Evolutionary conservation across 2,329 filamentous ascomycete species (phyloP), one percentile per base, ranked within the genome.

Genomic region (Colletotrichum lini): DNA sequence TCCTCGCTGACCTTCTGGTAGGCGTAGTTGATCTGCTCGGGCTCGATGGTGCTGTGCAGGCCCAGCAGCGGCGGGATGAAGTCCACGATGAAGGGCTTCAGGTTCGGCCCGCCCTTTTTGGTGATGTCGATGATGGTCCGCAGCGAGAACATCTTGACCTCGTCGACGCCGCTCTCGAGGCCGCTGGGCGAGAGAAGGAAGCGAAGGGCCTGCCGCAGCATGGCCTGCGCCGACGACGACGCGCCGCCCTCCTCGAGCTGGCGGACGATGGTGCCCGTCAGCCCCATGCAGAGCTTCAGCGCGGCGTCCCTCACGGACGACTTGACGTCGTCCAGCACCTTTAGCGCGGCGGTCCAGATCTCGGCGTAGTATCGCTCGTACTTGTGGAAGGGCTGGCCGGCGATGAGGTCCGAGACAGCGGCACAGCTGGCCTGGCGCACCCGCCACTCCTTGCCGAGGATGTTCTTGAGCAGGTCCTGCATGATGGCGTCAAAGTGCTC

Each of bases 241-340:
- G 89, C 87, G 65, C 92, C 91, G 47, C 93, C 93, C 54, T 94
- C 91, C 79, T 98, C 94, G 2, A 98, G 88, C 71, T 95, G 93
- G 38, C 95, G 91, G 4, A 97, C 94, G 16, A 98, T 88, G 18
- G 94, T 93, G 63, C 94, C 95, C 1, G 95, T 97, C 45, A 99
- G 86, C 0, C 91, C 90, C 79, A 95, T 92, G 77, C 95, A 97
- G 5, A 99, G 87, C 71, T 91, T 91, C 56, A 95, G 87, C 1
- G 96, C 96, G 1, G 95, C 93, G 45, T 89, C 87, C 62, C 96
- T 89, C 5, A 99, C 96, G 1, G 93, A 95, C 9, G 92, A 93
- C 80, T 99, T 99, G 80, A 98, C 97, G 80, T 99, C 96, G 80
- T 99, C 96, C 7, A 98, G 86, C 0, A 99, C 95, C 77, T 94